Conservation (phyloP, 2,329 filamentous ascomycete genomes). For the Coniosporium tulheliwenetii region DNA sequence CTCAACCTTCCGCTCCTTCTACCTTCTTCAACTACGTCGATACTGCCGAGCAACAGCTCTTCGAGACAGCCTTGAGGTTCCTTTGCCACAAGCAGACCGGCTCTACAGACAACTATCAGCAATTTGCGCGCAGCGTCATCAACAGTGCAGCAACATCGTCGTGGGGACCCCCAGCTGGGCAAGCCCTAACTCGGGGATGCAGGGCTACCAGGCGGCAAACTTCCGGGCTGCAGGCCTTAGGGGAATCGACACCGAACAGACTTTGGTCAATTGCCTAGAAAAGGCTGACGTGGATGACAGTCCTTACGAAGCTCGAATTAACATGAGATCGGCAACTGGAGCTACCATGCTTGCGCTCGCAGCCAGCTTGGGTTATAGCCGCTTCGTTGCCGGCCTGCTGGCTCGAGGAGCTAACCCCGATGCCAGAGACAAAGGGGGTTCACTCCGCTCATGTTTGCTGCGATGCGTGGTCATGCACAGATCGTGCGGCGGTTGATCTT, state of each 20-base stretch:
- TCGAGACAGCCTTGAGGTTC: conserved; percentile 40
- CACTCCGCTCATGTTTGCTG: conserved; percentile 68
- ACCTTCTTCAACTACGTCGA: conserved; percentile 54
- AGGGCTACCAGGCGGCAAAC: conserved; percentile 12
- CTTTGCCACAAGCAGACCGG: conserved; percentile 18
- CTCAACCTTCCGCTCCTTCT: conserved; percentile 22
- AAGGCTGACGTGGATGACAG: conserved; percentile 66
- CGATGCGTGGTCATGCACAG: conserved; percentile 58
- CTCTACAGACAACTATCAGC: conserved; percentile 10
- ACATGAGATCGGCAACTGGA: conserved; percentile 49
- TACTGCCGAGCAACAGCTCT: conserved; percentile 51
- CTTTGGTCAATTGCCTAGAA: conserved; percentile 60
- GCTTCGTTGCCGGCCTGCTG: conserved; percentile 62
- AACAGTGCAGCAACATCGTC: background rate
- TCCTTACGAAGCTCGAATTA: conserved; percentile 49
- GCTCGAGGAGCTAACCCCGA: conserved; percentile 66
- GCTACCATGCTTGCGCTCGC: conserved; percentile 73
- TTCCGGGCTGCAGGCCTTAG: conserved; percentile 9
- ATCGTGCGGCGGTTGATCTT: conserved; percentile 63
- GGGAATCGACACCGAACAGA: conserved; percentile 42
- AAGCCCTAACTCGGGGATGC: background rate
- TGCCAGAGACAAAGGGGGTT: conserved; percentile 64
- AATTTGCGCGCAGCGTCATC: conserved; percentile 5
- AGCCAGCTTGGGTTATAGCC: conserved; percentile 56
- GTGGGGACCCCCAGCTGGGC: background rate